Base-by-base conservation (phyloP, 2,329 filamentous ascomycete species). In the Tolypocladium pustulatum region DNA sequence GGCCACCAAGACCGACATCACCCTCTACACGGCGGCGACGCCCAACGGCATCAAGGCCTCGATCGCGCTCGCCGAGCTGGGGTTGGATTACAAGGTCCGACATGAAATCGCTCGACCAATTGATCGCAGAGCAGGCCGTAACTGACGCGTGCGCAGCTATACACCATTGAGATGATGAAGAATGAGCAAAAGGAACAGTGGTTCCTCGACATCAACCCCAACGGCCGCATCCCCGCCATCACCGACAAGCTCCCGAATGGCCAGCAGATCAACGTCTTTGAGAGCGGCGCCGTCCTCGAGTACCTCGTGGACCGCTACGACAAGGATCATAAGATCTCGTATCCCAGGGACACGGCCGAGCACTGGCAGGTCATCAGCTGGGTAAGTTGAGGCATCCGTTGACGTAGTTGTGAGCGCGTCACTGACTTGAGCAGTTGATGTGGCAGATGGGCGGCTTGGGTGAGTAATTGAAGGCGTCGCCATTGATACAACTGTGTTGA, bases 131-230 rank as follows among this genome's bases (percentile, higher is more conserved):
- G 38, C 2, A 41, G n/a, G 7, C 7, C 25, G 7, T n/a, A 36
- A 41, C 49, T 36, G 13, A 38, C 36, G n/a, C 54, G 37, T 6
- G 3, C 8, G 4, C 54, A 79, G 77, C 70, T 75, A 51, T 81
- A 87, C 57, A 78, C 81, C 51, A 85, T 95, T 66, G 81, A 88
- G n/a, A 81, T 95, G 60, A 76, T 72, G 62, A 88, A 89, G 62
- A 89, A 91, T 70, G 81, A 77, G n/a, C 90, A 95, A 67, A 95
- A 94, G 70, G 76, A 93, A 72, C 84, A 83, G 20, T 95, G 90
- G 90, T 97, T 93, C 75, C 81, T 95, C 34, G 85, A 86, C 57
- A 95, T 96, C 75, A 96, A 96, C 74, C 91, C 91, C 63, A 96
- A 96, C 71, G 91, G 91, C 63, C 88, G 91, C 64, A 96, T 96